Conservation (phyloP, 1,284 basidiomycete genomes). For the Ustilago curta region DNA sequence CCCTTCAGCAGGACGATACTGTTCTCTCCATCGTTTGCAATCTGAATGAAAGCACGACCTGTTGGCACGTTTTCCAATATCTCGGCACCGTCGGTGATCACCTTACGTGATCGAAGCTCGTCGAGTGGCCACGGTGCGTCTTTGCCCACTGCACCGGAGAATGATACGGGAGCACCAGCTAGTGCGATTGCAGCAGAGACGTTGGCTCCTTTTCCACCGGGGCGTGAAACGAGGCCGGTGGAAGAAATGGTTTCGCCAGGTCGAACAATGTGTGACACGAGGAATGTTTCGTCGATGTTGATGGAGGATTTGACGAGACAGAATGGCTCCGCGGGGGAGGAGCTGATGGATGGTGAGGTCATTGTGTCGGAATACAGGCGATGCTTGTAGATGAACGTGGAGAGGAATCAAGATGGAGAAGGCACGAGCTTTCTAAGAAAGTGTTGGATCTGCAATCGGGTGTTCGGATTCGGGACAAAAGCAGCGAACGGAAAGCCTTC, state of each 20-base stretch:
- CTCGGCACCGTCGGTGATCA: constrained; percentile 48
- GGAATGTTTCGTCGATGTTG: constrained; percentile 68
- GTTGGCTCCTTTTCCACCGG: constrained; percentile 68
- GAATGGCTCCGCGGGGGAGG: constrained; percentile 31
- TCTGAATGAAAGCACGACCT: constrained; percentile 67
- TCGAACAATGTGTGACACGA: constrained; percentile 61
- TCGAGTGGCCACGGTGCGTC: constrained; percentile 65
- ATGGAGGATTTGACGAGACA: constrained; percentile 66
- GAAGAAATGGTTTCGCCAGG: constrained; percentile 67
- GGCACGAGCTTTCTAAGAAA: neutral
- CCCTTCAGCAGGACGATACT: constrained; percentile 66
- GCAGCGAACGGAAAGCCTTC: constrained; percentile 1
- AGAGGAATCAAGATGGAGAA: neutral
- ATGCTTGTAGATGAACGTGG: neutral
- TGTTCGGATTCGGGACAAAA: constrained; percentile 12
- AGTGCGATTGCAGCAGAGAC: constrained; percentile 63
- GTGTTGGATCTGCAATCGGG: constrained; percentile 6
- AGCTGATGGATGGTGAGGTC: constrained; percentile 15
- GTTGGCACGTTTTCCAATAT: constrained; percentile 54
- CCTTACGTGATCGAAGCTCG: constrained; percentile 54
- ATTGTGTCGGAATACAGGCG: neutral
- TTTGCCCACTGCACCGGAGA: constrained; percentile 62
- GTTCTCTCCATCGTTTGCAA: constrained; percentile 66
- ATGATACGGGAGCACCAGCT: constrained; percentile 51
- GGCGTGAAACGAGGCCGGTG: constrained; percentile 47